Conservation (phyloP, 768 basidiomycete genomes). For the Boletus reticulatus region DNA sequence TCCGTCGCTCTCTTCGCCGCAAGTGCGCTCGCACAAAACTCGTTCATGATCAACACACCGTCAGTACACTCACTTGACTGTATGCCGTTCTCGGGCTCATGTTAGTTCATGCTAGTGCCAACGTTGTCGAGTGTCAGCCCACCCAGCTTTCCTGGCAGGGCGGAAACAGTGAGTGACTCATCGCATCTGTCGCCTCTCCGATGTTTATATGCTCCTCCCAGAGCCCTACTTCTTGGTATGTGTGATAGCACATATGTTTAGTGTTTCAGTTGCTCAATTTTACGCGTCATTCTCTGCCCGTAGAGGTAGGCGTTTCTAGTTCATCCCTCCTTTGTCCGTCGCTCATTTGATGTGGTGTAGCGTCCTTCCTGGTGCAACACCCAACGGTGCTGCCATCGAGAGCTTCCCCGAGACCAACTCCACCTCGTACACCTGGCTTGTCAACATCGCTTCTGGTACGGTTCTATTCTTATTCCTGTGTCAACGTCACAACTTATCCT, state of each 20-base stretch:
- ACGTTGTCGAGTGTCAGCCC: conserved; percentile 57
- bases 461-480: not conserved
- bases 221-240: conserved; percentile 67
- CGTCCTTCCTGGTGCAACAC: conserved; percentile 50
- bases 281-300: not conserved
- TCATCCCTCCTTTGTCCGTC: not conserved
- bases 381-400: conserved; percentile 43
- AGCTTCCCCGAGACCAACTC: conserved; percentile 41
- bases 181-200: not conserved
- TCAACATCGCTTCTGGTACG: conserved; percentile 47
- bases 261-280: not conserved
- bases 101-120: conserved; percentile 34
- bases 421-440: conserved; percentile 52
- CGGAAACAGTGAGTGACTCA: conserved; percentile 47
- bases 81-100: not conserved
- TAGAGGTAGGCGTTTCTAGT: conserved; percentile 38
- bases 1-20: conserved; percentile 42
- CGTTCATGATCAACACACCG: conserved; percentile 67
- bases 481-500: not conserved
- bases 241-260: conserved; percentile 8
- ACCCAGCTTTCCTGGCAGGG: conserved; percentile 52
- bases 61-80: conserved; percentile 35
- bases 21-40: conserved; percentile 47
- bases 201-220: conserved; percentile 21
- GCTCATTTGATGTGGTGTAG: conserved; percentile 32